Conservation (phyloP, 1,139 yeast species). For the Candida tetrigidarum region DNA sequence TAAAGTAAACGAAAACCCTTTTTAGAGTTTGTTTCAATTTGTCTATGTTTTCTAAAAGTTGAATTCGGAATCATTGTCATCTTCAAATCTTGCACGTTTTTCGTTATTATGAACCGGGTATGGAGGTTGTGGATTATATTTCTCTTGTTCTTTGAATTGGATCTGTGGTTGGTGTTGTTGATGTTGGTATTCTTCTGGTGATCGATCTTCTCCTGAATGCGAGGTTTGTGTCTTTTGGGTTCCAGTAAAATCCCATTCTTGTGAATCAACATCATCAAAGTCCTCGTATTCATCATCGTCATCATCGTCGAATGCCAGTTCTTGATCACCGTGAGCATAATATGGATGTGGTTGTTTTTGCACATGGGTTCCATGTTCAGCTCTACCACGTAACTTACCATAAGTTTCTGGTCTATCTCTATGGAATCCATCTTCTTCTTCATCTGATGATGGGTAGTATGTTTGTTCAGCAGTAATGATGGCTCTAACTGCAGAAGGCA, state of each 20-base stretch:
- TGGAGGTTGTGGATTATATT: constrained; percentile 20
- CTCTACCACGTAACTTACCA: constrained; percentile 12
- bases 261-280: constrained; percentile 19
- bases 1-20: background rate
- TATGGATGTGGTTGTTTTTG: constrained; percentile 5
- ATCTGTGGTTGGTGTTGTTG: too few species aligned
- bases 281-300: constrained; percentile 17
- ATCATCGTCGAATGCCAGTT: constrained; percentile 17
- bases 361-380: constrained; percentile 10
- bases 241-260: constrained; percentile 17
- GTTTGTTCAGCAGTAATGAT: constrained; percentile 49
- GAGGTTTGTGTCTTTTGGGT: background rate
- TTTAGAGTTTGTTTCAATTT: too few species aligned
- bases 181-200: constrained; percentile 15
- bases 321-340: constrained; percentile 6
- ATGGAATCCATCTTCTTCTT: constrained; percentile 23
- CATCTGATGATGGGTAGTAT: constrained; percentile 25
- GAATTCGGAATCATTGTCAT: constrained; percentile 23
- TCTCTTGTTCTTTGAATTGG: too few species aligned
- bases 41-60: constrained; percentile 17
- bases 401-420: constrained; percentile 20
- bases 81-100: constrained; percentile 12
- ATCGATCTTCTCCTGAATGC: constrained; percentile 16
- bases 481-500: constrained; percentile 40
- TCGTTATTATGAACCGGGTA: constrained; percentile 16